Evolutionary conservation across 352 stramenopile species (phyloP).

Genomic region (Pythium rhizo-oryzae): DNA sequence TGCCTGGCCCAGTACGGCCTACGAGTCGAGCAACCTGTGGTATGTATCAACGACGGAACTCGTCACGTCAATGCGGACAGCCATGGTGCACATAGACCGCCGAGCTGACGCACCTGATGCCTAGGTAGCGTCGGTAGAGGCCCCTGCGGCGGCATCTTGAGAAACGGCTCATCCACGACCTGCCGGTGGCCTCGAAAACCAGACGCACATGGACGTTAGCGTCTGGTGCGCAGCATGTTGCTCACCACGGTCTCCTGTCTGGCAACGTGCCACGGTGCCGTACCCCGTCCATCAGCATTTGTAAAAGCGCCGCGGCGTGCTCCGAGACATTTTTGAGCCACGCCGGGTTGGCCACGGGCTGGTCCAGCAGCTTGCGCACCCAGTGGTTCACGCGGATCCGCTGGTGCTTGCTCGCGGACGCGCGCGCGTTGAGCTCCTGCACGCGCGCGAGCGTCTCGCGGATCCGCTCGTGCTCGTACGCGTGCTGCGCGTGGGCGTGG

Average conservation of each 20-base stretch:
- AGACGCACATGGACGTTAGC: not conserved
- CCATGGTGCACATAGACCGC: not conserved
- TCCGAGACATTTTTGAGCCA: conserved; percentile 64
- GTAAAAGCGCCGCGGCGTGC: conserved; percentile 46
- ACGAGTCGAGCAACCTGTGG: conserved; percentile 31
- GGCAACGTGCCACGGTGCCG: conserved; percentile 5
- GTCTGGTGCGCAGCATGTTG: not conserved
- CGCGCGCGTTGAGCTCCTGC: conserved; percentile 39
- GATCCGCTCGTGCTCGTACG: conserved; percentile 32
- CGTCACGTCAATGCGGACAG: not conserved
- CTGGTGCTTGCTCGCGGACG: conserved; percentile 45
- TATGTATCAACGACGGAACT: not conserved
- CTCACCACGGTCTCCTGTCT: not conserved
- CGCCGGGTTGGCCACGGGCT: conserved; percentile 53
- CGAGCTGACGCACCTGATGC: conserved; percentile 39
- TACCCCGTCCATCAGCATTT: conserved; percentile 61
- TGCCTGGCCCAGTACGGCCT: not conserved
- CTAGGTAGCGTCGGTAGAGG: conserved; percentile 51
- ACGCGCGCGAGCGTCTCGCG: conserved; percentile 41
- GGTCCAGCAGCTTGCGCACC: conserved; percentile 55
- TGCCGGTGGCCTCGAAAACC: conserved; percentile 20
- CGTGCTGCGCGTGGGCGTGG: conserved; percentile 10
- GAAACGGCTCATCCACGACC: conserved; percentile 57
- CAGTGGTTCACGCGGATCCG: conserved; percentile 64
- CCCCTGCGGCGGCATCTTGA: conserved; percentile 65